Percentiles rank a stretch among this genome's conserved stretches.
Evolutionary conservation across 192 early-diverging fungal species (phyloP).

Genomic region (Paraglomus brasilianum): DNA sequence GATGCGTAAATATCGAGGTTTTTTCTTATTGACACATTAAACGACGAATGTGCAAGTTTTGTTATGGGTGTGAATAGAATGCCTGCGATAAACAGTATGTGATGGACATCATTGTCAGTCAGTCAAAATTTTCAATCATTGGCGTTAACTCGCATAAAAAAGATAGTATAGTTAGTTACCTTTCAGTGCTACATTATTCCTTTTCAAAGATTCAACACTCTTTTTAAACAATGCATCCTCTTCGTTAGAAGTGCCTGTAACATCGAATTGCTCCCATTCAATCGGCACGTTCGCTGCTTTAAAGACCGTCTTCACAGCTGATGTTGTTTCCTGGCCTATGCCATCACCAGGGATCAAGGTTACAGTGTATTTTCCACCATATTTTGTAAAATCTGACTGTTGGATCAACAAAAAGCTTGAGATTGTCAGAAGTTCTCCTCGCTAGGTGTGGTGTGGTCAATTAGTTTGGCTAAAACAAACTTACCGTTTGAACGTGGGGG

Average conservation of each 20-base stretch:
- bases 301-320: slow-evolving; percentile 92
- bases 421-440: no score
- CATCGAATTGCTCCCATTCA: slow-evolving; percentile 96
- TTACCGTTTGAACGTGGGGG: no score
- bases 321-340: slow-evolving; percentile 91
- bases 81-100: neutral
- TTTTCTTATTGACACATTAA: slow-evolving; percentile 97
- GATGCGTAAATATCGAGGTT: slow-evolving; percentile 99
- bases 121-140: no score
- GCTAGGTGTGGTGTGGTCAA: no score
- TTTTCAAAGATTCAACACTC: slow-evolving; percentile 84
- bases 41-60: slow-evolving; percentile 84
- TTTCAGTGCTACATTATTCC: slow-evolving; percentile 98
- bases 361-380: slow-evolving; percentile 94
- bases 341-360: slow-evolving; percentile 99
- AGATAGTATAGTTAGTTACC: slow-evolving; percentile 51
- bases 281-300: slow-evolving; percentile 90
- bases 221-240: slow-evolving; percentile 84
- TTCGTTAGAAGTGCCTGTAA: slow-evolving; percentile 85
- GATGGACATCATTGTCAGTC: no score
- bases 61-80: slow-evolving; percentile 85
- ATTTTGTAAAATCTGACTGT: no score
- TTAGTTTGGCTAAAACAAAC: no score
- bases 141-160: no score
- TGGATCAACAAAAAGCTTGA: no score